Evolutionary conservation across 441 rosid species (phyloP).

Genomic region (Brassica hybrid): DNA sequence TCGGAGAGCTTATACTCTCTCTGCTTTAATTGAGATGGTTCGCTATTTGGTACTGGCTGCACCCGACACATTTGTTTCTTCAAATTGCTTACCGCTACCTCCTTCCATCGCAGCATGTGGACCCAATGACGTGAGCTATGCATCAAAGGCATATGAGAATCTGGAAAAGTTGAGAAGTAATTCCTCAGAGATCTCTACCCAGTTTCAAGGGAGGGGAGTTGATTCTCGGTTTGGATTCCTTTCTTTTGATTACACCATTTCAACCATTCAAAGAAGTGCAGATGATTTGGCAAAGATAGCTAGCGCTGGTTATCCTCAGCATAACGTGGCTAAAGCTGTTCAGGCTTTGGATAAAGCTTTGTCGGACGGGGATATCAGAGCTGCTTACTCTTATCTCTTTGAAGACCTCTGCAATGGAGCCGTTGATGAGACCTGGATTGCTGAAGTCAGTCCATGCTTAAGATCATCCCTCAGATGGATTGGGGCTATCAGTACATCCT

Average conservation of each 20-base stretch:
- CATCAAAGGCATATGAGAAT: constrained; percentile 75
- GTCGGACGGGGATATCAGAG: constrained; percentile 74
- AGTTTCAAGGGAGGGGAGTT: constrained; percentile 66
- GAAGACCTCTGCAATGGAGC: constrained; percentile 81
- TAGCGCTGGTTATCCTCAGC: constrained; percentile 71
- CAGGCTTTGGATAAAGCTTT: constrained; percentile 93
- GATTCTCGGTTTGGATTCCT: constrained; percentile 78
- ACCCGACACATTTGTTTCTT: constrained; percentile 95
- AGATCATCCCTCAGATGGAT: constrained; percentile 91
- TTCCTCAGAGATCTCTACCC: constrained; percentile 56
- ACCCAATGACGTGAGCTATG: constrained; percentile 70
- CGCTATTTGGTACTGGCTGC: constrained; percentile 91
- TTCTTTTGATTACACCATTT: constrained; percentile 74
- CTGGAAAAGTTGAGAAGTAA: constrained; percentile 63
- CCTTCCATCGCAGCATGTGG: constrained; percentile 75
- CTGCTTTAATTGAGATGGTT: constrained; percentile 94
- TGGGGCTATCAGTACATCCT: constrained; percentile 68
- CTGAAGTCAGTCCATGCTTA: constrained; percentile 86
- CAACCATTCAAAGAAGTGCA: constrained; percentile 77
- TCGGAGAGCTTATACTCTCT: constrained; percentile 87
- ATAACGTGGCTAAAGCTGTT: constrained; percentile 84
- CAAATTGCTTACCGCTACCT: constrained; percentile 97
- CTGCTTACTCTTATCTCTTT: constrained; percentile 75
- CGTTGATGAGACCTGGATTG: constrained; percentile 84
- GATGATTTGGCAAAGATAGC: constrained; percentile 83